Evolutionary conservation across 2,329 filamentous ascomycete genomes (phyloP).

Genomic region (Conoideocrella luteorostrata): DNA sequence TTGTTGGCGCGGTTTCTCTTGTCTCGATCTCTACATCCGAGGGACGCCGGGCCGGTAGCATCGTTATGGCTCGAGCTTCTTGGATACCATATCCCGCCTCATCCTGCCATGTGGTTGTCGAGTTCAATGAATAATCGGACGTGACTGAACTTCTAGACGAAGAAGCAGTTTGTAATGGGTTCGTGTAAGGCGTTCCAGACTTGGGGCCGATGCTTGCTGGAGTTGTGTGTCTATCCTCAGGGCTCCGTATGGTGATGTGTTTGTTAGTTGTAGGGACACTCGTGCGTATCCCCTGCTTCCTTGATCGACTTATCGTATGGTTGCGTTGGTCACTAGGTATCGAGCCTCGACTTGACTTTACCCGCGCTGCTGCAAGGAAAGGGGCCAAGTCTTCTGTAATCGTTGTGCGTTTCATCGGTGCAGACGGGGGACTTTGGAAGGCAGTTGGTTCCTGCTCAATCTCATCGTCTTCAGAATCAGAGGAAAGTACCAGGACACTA

Average conservation of each 20-base stretch:
- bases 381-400: slow-evolving; percentile 5
- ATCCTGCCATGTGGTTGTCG: slow-evolving; percentile 25
- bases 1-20: not conserved
- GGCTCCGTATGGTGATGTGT: slow-evolving; percentile 34
- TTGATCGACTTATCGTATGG: slow-evolving; percentile 12
- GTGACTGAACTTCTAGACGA: slow-evolving; percentile 24
- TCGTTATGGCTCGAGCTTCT: slow-evolving; percentile 33
- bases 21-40: slow-evolving; percentile 15
- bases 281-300: slow-evolving; percentile 31
- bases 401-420: not conserved
- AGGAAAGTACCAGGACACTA: slow-evolving; percentile 51
- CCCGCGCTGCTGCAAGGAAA: slow-evolving; percentile 4
- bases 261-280: slow-evolving; percentile 35
- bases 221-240: slow-evolving; percentile 9
- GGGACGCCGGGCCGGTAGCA: slow-evolving; percentile 25
- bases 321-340: slow-evolving; percentile 1
- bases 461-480: slow-evolving; percentile 47
- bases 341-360: slow-evolving; percentile 12
- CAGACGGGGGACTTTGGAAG: not conserved
- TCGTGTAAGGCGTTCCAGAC: slow-evolving; percentile 19
- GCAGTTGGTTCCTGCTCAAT: slow-evolving; percentile 12
- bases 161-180: slow-evolving; percentile 18
- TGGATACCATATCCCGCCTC: slow-evolving; percentile 26
- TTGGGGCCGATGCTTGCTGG: slow-evolving; percentile 13
- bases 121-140: slow-evolving; percentile 33